Conservation (phyloP, 2,329 filamentous ascomycete species). For the Colletotrichum lindemuthianum region DNA sequence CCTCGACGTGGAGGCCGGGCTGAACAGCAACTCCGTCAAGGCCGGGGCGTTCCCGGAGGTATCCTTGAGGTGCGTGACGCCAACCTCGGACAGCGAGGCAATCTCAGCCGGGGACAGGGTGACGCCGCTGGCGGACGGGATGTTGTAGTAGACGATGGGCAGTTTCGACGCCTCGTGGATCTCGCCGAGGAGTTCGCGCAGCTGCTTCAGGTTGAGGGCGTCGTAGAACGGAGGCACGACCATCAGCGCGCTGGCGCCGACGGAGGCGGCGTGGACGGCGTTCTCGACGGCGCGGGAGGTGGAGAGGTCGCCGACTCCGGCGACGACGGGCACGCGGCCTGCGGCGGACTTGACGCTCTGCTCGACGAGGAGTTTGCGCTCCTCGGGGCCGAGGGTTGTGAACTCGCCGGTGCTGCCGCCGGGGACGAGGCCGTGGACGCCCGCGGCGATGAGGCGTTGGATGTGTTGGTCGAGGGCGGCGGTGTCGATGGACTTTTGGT, state of each 20-base stretch:
- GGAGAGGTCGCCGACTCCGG: conserved; percentile 55
- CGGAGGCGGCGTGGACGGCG: conserved; percentile 49
- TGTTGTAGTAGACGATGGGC: conserved; percentile 62
- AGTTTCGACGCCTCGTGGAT: conserved; percentile 51
- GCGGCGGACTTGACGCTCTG: conserved; percentile 48
- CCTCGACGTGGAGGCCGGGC: conserved; percentile 41
- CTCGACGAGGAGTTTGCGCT: conserved; percentile 57
- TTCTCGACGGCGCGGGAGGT: conserved; percentile 53
- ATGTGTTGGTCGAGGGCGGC: conserved; percentile 53
- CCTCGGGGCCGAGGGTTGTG: conserved; percentile 52
- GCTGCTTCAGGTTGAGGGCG: conserved; percentile 50
- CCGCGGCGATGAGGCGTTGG: conserved; percentile 54
- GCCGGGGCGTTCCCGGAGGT: conserved; percentile 62
- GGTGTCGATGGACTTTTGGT: conserved; percentile 52
- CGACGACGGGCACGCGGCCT: conserved; percentile 53
- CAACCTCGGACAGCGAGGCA: conserved; percentile 54
- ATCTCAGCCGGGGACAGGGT: conserved; percentile 53
- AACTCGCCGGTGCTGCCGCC: conserved; percentile 63
- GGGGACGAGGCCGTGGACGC: conserved; percentile 60
- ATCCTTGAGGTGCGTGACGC: conserved; percentile 62
- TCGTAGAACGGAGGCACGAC: conserved; percentile 62
- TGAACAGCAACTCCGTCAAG: conserved; percentile 59
- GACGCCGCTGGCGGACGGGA: conserved; percentile 57
- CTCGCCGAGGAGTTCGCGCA: conserved; percentile 52
- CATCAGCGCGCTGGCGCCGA: conserved; percentile 56